Conservation (phyloP, 495 filamentous ascomycete genomes). For the Talaromyces adpressus region DNA sequence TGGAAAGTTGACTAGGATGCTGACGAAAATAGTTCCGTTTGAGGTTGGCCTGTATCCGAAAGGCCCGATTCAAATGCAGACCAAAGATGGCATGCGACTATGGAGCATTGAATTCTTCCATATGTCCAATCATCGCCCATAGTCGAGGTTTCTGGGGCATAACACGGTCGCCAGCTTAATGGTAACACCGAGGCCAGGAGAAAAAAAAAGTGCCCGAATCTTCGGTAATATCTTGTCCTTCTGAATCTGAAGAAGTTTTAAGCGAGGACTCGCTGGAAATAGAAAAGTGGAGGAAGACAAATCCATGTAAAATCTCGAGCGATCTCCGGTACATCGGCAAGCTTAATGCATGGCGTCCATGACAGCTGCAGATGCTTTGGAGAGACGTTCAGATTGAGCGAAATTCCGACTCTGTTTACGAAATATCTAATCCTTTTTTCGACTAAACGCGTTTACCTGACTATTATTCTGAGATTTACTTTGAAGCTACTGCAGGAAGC, state of each 20-base stretch:
- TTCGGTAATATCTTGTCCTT: neutral
- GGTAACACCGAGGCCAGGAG: neutral
- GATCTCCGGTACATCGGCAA: neutral
- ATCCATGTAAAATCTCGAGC: neutral
- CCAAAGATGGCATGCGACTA: too few species aligned
- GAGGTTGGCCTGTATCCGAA: neutral
- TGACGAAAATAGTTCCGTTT: neutral
- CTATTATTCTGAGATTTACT: neutral
- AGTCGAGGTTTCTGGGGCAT: too few species aligned
- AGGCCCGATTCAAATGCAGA: neutral
- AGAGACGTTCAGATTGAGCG: neutral
- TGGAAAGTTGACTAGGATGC: neutral
- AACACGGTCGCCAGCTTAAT: too few species aligned
- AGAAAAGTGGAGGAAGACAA: neutral
- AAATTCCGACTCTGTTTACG: neutral
- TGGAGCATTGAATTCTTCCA: too few species aligned
- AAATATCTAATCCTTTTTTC: neutral
- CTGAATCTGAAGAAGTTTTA: neutral
- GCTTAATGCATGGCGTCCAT: neutral
- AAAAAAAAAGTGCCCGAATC: too few species aligned
- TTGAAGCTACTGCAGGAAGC: neutral
- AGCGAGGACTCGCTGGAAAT: neutral
- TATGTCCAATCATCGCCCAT: too few species aligned
- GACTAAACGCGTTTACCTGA: neutral
- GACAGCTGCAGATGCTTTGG: neutral